phyloP scores from a whole-genome alignment of 768 basidiomycete species.

The Boletus rubescentipes region DNA sequence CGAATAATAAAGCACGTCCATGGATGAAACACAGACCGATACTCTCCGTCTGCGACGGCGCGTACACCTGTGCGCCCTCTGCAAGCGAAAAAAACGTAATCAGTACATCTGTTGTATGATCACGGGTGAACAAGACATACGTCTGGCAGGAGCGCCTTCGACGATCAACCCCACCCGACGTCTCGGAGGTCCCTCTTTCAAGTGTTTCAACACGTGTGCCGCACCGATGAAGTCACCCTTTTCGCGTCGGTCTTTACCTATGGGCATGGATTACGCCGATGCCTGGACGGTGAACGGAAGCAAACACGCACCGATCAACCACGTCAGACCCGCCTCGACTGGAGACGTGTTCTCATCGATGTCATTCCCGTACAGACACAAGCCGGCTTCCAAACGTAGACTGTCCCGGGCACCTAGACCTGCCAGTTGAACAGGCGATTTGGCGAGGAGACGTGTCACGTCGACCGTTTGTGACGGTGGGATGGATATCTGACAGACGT shows the following conservation, averaged over 20 bases:
- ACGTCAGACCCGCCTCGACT: conserved; percentile 87
- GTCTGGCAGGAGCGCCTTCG: conserved; percentile 82
- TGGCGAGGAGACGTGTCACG: conserved; percentile 62
- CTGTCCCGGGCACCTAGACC: conserved; percentile 94
- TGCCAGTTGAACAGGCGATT: conserved; percentile 70
- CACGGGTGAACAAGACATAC: conserved; percentile 39
- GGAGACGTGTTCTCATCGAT: conserved; percentile 84
- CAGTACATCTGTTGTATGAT: background rate
- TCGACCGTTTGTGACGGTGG: conserved; percentile 74
- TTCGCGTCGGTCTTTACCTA: conserved; percentile 82
- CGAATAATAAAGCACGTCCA: conserved; percentile 1
- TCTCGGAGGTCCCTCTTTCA: conserved; percentile 76
- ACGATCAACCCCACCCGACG: conserved; percentile 82
- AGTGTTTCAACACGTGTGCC: conserved; percentile 64
- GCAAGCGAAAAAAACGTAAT: conserved; percentile 3
- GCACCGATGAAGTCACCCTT: conserved; percentile 77
- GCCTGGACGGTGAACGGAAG: background rate
- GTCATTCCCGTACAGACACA: conserved; percentile 96
- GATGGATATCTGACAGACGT: conserved; percentile 69
- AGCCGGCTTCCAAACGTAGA: conserved; percentile 91
- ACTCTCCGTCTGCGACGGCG: conserved; percentile 49
- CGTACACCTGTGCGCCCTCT: conserved; percentile 81
- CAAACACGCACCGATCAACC: conserved; percentile 79
- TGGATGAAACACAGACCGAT: conserved; percentile 50
- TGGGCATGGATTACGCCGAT: background rate